Evolutionary conservation across 768 basidiomycete genomes (phyloP).

Genomic region (Pulveroboletus sp.): DNA sequence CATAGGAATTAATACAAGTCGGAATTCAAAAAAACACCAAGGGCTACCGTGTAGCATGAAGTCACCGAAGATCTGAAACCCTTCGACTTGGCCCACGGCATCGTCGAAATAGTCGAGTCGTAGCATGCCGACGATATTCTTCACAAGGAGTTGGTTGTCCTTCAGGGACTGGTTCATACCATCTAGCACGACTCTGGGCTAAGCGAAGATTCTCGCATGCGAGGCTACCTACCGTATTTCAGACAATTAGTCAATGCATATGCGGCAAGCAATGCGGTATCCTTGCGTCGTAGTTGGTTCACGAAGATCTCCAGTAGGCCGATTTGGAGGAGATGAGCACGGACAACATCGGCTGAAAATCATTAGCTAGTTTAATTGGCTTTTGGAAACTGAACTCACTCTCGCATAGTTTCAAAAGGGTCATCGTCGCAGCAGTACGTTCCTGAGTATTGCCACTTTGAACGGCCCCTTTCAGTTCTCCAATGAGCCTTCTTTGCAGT

Average conservation of each 20-base stretch:
- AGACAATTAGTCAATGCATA: slow-evolving; percentile 20
- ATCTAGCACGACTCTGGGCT: slow-evolving; percentile 1
- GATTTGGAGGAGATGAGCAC: slow-evolving; percentile 6
- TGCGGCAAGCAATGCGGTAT: slow-evolving; percentile 18
- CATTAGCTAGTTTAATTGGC: neutral
- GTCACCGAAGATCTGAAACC: slow-evolving; percentile 23
- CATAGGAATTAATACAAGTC: neutral
- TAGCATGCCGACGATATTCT: slow-evolving; percentile 23
- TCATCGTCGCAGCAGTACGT: slow-evolving; percentile 24
- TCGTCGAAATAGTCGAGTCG: slow-evolving; percentile 24
- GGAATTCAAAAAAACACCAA: neutral
- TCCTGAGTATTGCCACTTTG: slow-evolving; percentile 4
- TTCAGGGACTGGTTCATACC: slow-evolving; percentile 14
- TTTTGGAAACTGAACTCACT: slow-evolving; percentile 3
- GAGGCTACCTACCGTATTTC: slow-evolving; percentile 11
- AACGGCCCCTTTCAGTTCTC: slow-evolving; percentile 5
- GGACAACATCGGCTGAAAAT: slow-evolving; percentile 6
- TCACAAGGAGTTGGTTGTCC: slow-evolving; percentile 7
- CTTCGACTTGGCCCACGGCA: slow-evolving; percentile 21
- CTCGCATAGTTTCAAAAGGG: slow-evolving; percentile 20
- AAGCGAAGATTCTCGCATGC: neutral
- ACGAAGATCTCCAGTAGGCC: slow-evolving; percentile 11
- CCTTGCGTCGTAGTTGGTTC: slow-evolving; percentile 13
- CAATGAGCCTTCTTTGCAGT: slow-evolving; percentile 9
- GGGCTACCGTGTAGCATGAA: slow-evolving; percentile 21